Evolutionary conservation across 2,329 filamentous ascomycete genomes (phyloP), one percentile per base, ranked within the genome.

Genomic region (Diplodia corticola): DNA sequence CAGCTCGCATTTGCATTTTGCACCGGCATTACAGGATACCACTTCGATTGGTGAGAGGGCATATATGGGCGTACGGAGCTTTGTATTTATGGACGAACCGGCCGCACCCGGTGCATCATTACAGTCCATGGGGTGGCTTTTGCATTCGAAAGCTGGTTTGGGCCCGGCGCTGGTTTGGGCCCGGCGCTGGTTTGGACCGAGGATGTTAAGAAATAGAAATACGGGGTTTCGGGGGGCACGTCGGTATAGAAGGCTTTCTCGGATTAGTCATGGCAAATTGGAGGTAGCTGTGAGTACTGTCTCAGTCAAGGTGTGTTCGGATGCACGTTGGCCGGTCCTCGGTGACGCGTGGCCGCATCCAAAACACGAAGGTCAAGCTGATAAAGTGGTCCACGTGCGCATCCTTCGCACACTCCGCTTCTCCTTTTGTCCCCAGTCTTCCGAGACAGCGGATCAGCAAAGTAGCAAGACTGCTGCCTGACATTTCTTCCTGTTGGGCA

Each of bases 21-120:
- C 37, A 44, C 37, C n/a, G 37, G 37, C 37, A 44, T 44, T 44
- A 44, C 24, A 46, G 55, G 37, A 30, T 33, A 61, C 15, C 28
- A 24, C 5, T 17, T 13, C 17, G 44, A 33, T 22, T 48, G 55
- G 46, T 48, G 46, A 22, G 20, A 13, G 44, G 40, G 57, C n/a
- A 61, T 49, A 61, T 44, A 35, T 24, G 57, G 57, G 57, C 57
- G 55, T 60, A 33, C 37, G 40, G 55, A 30, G 37, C 40, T 48
- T 33, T 33, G 4, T 35, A 46, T n/a, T 30, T 17, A 46, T 13
- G 5, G 9, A 22, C 33, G 17, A 40, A 4, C 10, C 13, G 26
- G 20, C 35, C 12, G 33, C 28, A 48, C 28, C 33, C 13, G 26
- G n/a, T 44, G 12, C n/a, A 15, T 37, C 35, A 17, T 54, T 54